These are phyloP conservation scores for Emergomyces africanus DNA, from an alignment of 2,329 filamentous ascomycete species.

Conservation along the genomic window DNA sequence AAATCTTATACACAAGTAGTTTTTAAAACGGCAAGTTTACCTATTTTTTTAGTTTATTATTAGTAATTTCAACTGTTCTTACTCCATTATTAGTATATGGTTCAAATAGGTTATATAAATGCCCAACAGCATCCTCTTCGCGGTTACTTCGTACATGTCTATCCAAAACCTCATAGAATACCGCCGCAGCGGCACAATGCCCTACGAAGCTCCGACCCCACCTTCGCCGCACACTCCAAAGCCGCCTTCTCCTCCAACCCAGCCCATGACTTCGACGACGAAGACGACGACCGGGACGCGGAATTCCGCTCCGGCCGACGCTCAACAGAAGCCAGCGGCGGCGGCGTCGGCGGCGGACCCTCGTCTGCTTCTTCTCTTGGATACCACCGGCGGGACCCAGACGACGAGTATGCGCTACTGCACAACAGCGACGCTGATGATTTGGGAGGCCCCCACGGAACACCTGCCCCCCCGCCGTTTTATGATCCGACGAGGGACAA, in stretches of 20 bases:
- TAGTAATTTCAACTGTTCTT: no score
- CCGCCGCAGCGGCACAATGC: conserved; percentile 44
- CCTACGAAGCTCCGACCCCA: conserved; percentile 32
- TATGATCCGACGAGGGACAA: conserved; percentile 25
- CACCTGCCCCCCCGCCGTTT: conserved; percentile 23
- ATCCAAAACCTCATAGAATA: conserved; percentile 44
- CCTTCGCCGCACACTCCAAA: conserved; percentile 38
- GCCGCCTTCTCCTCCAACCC: conserved; percentile 36
- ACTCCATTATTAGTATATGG: no score
- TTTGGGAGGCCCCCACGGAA: conserved; percentile 22
- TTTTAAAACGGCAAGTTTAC: no score
- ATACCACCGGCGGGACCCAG: conserved; percentile 33
- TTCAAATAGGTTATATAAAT: no score
- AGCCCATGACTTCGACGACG: conserved; percentile 33
- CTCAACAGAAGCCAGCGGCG: conserved; percentile 12
- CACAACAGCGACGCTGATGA: conserved; percentile 36
- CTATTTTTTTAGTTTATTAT: no score
- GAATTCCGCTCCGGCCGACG: conserved; percentile 31
- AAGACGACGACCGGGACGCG: conserved; percentile 25
- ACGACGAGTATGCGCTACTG: conserved; percentile 40
- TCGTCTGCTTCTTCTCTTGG: conserved; percentile 16
- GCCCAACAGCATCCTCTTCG: conserved; percentile 40
- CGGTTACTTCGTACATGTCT: conserved; percentile 40
- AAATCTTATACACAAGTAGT: no score
- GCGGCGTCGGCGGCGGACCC: no score